Percentiles rank a stretch among this genome's conserved stretches.
These are phyloP conservation scores for Kwoniella shivajii DNA, from an alignment of 1,284 basidiomycete species.

Conservation along the genomic window DNA sequence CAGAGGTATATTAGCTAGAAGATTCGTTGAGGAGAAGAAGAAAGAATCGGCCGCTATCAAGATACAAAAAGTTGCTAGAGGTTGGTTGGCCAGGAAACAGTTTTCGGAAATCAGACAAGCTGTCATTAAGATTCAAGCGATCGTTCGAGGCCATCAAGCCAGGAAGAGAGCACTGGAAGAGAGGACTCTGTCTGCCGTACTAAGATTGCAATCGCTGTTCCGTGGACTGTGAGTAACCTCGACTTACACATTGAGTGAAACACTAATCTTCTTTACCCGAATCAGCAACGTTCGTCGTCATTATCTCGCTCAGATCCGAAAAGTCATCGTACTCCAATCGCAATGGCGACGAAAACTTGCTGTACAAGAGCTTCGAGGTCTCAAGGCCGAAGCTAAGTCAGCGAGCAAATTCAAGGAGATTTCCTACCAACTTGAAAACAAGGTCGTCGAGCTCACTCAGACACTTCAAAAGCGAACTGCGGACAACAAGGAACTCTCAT, in stretches of 20 bases:
- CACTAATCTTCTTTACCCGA: background rate
- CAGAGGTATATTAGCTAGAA: slow-evolving; percentile 78
- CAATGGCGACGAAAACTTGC: slow-evolving; percentile 88
- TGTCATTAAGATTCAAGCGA: slow-evolving; percentile 82
- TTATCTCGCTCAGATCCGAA: slow-evolving; percentile 68
- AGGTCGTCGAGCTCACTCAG: slow-evolving; percentile 98
- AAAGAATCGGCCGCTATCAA: slow-evolving; percentile 73
- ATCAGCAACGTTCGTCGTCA: slow-evolving; percentile 66
- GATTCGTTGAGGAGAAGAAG: slow-evolving; percentile 70
- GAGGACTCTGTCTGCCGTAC: slow-evolving; percentile 68
- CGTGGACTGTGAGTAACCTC: slow-evolving; percentile 73
- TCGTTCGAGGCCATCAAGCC: slow-evolving; percentile 76
- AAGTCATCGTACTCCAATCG: slow-evolving; percentile 85
- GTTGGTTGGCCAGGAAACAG: slow-evolving; percentile 71
- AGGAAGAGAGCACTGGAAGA: slow-evolving; percentile 67
- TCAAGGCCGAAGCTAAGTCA: slow-evolving; percentile 90
- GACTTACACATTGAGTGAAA: background rate
- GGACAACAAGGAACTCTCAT: slow-evolving; percentile 86
- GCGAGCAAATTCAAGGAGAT: slow-evolving; percentile 99
- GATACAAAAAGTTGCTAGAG: slow-evolving; percentile 73
- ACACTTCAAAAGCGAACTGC: slow-evolving; percentile 86
- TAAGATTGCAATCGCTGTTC: slow-evolving; percentile 78
- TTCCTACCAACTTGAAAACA: slow-evolving; percentile 97
- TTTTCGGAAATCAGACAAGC: slow-evolving; percentile 68
- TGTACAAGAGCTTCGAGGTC: slow-evolving; percentile 76